Conservation (phyloP, 331 rosid genomes). For the Dryas integrifolia region DNA sequence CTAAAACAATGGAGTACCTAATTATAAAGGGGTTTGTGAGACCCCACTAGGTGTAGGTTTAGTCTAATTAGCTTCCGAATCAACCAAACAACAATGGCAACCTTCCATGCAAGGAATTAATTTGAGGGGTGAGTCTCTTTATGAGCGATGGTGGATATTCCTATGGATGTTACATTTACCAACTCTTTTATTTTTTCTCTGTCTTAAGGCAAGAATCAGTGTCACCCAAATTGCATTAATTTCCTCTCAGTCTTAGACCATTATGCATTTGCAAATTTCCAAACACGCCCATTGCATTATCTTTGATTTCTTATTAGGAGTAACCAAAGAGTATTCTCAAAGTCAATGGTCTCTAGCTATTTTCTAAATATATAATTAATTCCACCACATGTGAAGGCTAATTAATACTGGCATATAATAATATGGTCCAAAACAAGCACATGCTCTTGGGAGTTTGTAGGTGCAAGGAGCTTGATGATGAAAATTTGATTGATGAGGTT, state of each 20-base stretch:
- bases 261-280: neutral
- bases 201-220: too few relatives aligned
- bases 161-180: too few relatives aligned
- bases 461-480: neutral
- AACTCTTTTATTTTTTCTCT: too few relatives aligned
- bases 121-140: too few relatives aligned
- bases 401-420: too few relatives aligned
- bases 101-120: neutral
- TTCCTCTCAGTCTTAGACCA: too few relatives aligned
- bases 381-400: too few relatives aligned
- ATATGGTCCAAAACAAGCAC: too few relatives aligned
- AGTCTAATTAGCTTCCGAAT: neutral
- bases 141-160: too few relatives aligned
- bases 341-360: neutral
- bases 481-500: neutral
- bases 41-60: neutral
- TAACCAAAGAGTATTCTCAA: neutral
- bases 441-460: too few relatives aligned
- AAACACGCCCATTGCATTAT: neutral
- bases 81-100: neutral
- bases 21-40: neutral
- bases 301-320: neutral
- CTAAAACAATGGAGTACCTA: neutral
- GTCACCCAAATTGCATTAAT: too few relatives aligned
- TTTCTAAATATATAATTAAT: neutral